Base-by-base conservation (phyloP, 2,329 filamentous ascomycete species). In the Pseudogymnoascus sp. region DNA sequence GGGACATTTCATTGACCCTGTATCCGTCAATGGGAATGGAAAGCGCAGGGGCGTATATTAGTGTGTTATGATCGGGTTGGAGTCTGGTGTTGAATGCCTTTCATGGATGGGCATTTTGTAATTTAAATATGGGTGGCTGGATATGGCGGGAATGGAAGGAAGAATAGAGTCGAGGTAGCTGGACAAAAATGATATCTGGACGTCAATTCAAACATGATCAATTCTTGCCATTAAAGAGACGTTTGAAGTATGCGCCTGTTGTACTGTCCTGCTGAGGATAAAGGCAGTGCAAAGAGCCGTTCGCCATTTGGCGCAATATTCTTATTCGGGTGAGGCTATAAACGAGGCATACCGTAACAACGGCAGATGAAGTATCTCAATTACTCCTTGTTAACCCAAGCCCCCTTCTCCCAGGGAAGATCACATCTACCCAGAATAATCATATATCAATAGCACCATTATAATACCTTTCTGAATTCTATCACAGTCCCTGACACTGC, bases 1-100 rank as follows among this genome's bases (percentile, higher is more conserved):
- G 38, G 83, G 81, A 6, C 63, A 61, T 38, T 70, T 70, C 22
- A 60, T 61, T 14, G 63, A 63, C 3, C 54, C 62, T 38, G 47
- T 54, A 33, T 54, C 47, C 0, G 47, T 54, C n/a, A 54, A 54
- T 33, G 28, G 47, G 14, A 57, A 43, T 38, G 41, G 58, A 35
- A 60, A 60, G 58, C 36, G 58, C 30, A 30, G 58, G 30, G 58
- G 58, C 38, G 38, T 60, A 18, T 60, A 60, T 43, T 60, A 60
- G 41, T 54, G 28, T 33, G 47, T 54, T 33, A 33, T 54, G 57
- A 43, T 30, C 47, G 47, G 47, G 28, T 18, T 33, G 47, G 47
- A 54, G 47, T 54, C 47, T 54, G 47, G 47, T 54, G 47, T 54
- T 54, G 6, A 54, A 54, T 54, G 47, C 47, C 47, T 14, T 11